Percentiles rank a stretch among this genome's conserved stretches.
phyloP scores from a whole-genome alignment of 208 protist species.

The Crithidia acanthocephali region DNA sequence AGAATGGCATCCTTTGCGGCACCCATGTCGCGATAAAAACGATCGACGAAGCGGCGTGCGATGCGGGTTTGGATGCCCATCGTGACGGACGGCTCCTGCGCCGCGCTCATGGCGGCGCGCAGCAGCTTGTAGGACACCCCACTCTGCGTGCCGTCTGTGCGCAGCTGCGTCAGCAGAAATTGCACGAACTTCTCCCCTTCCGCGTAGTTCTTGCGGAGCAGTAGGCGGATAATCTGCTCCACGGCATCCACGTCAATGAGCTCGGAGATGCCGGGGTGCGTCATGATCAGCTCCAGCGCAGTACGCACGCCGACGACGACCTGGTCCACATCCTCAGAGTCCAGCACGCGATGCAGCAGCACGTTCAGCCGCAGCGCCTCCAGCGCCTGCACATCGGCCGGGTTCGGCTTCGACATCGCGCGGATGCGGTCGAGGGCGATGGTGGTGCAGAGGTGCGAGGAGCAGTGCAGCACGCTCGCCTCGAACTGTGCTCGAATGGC shows the following conservation, averaged over 20 bases:
- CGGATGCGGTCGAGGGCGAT: constrained; percentile 53
- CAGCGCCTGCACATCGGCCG: constrained; percentile 56
- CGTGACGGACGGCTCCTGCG: constrained; percentile 78
- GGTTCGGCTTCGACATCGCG: constrained; percentile 43
- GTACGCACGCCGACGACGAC: constrained; percentile 50
- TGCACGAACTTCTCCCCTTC: constrained; percentile 78
- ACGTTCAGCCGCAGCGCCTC: constrained; percentile 81
- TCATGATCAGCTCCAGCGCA: constrained; percentile 61
- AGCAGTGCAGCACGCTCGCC: constrained; percentile 43
- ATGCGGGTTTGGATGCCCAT: constrained; percentile 37
- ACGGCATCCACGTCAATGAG: constrained; percentile 77
- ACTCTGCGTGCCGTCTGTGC: constrained; percentile 35
- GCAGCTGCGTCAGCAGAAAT: constrained; percentile 61
- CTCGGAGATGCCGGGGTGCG: constrained; percentile 72
- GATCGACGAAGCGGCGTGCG: constrained; percentile 59
- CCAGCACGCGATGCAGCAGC: constrained; percentile 63
- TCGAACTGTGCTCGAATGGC: constrained; percentile 39
- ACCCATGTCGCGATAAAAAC: constrained; percentile 66
- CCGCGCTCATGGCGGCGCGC: constrained; percentile 60
- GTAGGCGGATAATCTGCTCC: constrained; percentile 55
- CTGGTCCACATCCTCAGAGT: constrained; percentile 49
- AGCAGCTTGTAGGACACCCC: constrained; percentile 39
- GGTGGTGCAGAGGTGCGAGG: constrained; percentile 56
- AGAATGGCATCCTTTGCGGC: constrained; percentile 75
- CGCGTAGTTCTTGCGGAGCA: constrained; percentile 55